Percentiles rank a stretch among this genome's conserved stretches.
These are phyloP conservation scores for Fusarium pseudograminearum DNA, from an alignment of 2,329 filamentous ascomycete species.

Conservation along the genomic window DNA sequence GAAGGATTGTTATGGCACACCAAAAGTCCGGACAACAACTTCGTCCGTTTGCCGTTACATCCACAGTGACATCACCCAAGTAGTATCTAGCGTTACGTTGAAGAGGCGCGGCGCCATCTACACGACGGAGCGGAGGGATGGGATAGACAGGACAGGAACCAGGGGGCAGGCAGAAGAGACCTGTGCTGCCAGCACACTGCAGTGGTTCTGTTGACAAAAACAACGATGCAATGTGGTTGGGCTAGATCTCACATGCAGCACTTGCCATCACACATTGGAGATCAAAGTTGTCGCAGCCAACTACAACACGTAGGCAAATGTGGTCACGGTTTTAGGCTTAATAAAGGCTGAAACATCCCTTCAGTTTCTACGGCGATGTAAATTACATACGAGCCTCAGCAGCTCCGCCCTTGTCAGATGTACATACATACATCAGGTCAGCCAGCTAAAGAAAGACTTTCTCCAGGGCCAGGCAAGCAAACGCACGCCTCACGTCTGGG, in stretches of 20 bases:
- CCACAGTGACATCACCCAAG: slow-evolving; percentile 42
- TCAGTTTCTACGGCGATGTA: slow-evolving; percentile 26
- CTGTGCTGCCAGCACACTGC: background rate
- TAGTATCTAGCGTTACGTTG: slow-evolving; percentile 23
- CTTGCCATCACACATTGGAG: slow-evolving; percentile 4
- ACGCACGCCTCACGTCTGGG: slow-evolving; percentile 31
- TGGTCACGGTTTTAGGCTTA: slow-evolving; percentile 2
- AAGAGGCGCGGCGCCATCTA: slow-evolving; percentile 27
- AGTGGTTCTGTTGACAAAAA: slow-evolving; percentile 29
- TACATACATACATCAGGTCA: slow-evolving; percentile 11
- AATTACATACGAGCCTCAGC: slow-evolving; percentile 28
- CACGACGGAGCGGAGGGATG: slow-evolving; percentile 9
- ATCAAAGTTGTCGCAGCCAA: slow-evolving; percentile 23
- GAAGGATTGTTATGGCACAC: background rate
- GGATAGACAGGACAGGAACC: slow-evolving; percentile 25
- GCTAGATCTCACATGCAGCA: slow-evolving; percentile 7
- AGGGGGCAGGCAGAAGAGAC: slow-evolving; percentile 23
- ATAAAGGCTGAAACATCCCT: slow-evolving; percentile 36
- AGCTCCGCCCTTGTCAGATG: slow-evolving; percentile 27
- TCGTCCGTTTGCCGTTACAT: slow-evolving; percentile 26
- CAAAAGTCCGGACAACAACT: slow-evolving; percentile 3
- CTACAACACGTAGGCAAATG: background rate
- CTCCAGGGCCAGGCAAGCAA: slow-evolving; percentile 20
- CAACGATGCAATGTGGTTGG: slow-evolving; percentile 21
- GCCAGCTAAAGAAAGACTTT: slow-evolving; percentile 17